These are phyloP conservation scores for Collybia mongolica DNA, from an alignment of 768 basidiomycete genomes.

Conservation along the genomic window DNA sequence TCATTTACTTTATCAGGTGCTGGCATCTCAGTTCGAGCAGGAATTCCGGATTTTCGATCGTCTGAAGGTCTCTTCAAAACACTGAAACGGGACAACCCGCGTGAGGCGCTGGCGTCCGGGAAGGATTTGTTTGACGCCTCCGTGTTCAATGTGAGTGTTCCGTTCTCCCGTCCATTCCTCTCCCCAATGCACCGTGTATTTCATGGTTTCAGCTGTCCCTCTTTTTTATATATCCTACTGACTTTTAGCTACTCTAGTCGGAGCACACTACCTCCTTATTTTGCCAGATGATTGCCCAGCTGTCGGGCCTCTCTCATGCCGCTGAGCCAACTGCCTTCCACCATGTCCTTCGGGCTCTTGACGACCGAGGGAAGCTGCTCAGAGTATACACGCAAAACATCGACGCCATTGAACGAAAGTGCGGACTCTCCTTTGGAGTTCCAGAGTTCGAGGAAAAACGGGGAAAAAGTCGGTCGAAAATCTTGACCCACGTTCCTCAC, in stretches of 20 bases:
- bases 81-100: slow-evolving; percentile 76
- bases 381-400: slow-evolving; percentile 95
- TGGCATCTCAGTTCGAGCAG: slow-evolving; percentile 84
- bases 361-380: slow-evolving; percentile 72
- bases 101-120: slow-evolving; percentile 67
- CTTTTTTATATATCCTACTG: no score
- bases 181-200: background rate
- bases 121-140: slow-evolving; percentile 92
- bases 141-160: slow-evolving; percentile 71
- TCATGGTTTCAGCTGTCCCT: no score
- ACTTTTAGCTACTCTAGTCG: slow-evolving; percentile 40
- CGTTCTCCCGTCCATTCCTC: background rate
- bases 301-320: slow-evolving; percentile 68
- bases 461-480: slow-evolving; percentile 50
- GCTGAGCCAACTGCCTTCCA: slow-evolving; percentile 86
- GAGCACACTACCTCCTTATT: slow-evolving; percentile 75
- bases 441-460: slow-evolving; percentile 64
- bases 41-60: slow-evolving; percentile 90
- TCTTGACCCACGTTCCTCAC: slow-evolving; percentile 21
- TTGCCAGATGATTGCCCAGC: slow-evolving; percentile 86
- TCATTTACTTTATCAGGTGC: slow-evolving; percentile 52
- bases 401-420: slow-evolving; percentile 83
- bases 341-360: slow-evolving; percentile 66
- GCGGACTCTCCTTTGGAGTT: slow-evolving; percentile 85
- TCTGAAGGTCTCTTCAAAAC: slow-evolving; percentile 76